phyloP scores from a whole-genome alignment of 2,329 filamentous ascomycete species.

The Cytospora leucostoma region DNA sequence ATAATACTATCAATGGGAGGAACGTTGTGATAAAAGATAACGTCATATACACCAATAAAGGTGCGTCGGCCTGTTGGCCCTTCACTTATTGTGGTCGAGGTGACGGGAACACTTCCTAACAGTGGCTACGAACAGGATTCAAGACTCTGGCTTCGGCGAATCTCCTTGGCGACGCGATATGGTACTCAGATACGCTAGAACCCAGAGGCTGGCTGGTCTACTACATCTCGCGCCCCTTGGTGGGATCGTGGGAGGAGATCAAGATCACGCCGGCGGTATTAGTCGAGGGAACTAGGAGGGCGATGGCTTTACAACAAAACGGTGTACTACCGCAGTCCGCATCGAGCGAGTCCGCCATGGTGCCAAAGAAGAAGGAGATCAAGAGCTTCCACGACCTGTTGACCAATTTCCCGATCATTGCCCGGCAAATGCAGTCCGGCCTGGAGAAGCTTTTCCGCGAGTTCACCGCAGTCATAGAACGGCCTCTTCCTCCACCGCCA shows the following conservation, averaged over 20 bases:
- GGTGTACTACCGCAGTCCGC: conserved; percentile 32
- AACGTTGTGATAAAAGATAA: conserved; percentile 94
- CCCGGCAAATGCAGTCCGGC: conserved; percentile 91
- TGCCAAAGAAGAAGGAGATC: conserved; percentile 82
- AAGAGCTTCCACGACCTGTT: conserved; percentile 88
- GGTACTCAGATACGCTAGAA: conserved; percentile 87
- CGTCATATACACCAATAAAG: conserved; percentile 94
- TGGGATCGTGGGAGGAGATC: conserved; percentile 78
- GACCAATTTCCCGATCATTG: conserved; percentile 91
- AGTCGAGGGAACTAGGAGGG: conserved; percentile 44
- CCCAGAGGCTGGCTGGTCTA: conserved; percentile 94
- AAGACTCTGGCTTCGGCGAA: conserved; percentile 88
- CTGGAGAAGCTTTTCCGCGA: conserved; percentile 88
- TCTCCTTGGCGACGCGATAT: conserved; percentile 78
- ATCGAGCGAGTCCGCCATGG: conserved; percentile 45
- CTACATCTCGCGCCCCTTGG: conserved; percentile 86
- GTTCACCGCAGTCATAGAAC: conserved; percentile 83
- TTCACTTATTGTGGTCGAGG: not conserved
- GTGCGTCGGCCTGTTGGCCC: conserved; percentile 47
- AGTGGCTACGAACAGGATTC: conserved; percentile 65
- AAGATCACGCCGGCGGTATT: conserved; percentile 69
- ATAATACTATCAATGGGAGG: conserved; percentile 86
- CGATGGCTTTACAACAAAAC: conserved; percentile 32
- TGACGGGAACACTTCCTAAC: conserved; percentile 3
- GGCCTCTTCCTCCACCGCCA: conserved; percentile 75